These are phyloP conservation scores for Dichotomocladium elegans DNA, from an alignment of 371 early-diverging fungal species.

Conservation along the genomic window DNA sequence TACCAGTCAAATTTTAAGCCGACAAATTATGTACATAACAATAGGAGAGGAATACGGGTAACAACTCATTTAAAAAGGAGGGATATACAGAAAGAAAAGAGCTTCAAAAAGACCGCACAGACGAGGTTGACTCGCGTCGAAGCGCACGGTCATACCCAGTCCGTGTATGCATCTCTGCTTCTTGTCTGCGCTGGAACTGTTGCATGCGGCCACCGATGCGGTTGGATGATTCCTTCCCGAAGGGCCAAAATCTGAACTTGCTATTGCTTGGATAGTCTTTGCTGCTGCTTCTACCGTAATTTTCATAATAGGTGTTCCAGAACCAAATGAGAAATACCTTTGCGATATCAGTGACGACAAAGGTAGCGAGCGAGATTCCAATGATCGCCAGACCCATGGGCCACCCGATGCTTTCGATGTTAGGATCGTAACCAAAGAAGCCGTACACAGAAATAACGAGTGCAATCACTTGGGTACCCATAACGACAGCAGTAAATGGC, in stretches of 20 bases:
- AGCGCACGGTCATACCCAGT: slow-evolving; percentile 35
- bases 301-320: slow-evolving; percentile 46
- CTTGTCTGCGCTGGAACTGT: slow-evolving; percentile 12
- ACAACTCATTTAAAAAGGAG: not conserved
- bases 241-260: not conserved
- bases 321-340: slow-evolving; percentile 72
- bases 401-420: slow-evolving; percentile 49
- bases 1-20: no score
- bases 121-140: slow-evolving; percentile 26
- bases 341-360: slow-evolving; percentile 79
- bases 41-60: no score
- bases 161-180: slow-evolving; percentile 16
- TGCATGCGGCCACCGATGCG: slow-evolving; percentile 10
- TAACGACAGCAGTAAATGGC: slow-evolving; percentile 76
- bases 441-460: slow-evolving; percentile 84
- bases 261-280: not conserved
- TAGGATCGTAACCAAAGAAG: slow-evolving; percentile 33
- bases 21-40: no score
- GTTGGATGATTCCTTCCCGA: not conserved
- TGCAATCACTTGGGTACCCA: slow-evolving; percentile 91
- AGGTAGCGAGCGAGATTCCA: slow-evolving; percentile 65
- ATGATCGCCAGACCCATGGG: slow-evolving; percentile 57
- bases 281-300: no score
- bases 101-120: slow-evolving; percentile 27
- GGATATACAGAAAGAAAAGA: not conserved